Base-by-base conservation (phyloP, 1,284 basidiomycete genomes). In the Apiotrichum porosum region DNA sequence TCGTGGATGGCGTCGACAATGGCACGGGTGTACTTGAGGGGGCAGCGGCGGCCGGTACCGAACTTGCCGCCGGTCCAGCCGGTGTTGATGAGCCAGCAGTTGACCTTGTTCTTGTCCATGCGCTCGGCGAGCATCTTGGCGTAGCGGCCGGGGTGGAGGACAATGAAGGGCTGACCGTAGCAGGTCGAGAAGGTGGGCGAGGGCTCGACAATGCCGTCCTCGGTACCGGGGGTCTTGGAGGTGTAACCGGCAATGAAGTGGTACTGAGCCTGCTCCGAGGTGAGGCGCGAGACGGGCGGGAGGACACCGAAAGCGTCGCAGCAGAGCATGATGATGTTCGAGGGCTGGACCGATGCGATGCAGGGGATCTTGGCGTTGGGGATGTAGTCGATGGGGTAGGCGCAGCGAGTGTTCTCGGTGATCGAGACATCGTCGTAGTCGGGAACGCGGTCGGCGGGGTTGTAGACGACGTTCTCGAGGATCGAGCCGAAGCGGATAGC, bases 61-160 rank as follows among this genome's bases (percentile, higher is more conserved):
- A 84, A 98, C 76, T 91, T 92, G 73, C 94, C 94, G 54, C 88
- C 86, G 49, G 88, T 87, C 94, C 94, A 98, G 66, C 94, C 94
- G 18, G 94, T 97, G 85, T 98, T 97, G 82, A 98, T 89, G 68
- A 98, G 81, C 90, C 90, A 98, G 79, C 93, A 97, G 76, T 94
- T 77, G 68, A 92, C 92, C 56, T 90, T 83, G 78, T 88, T 80
- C 76, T 85, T 82, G 51, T 84, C 76, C 94, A 98, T 98, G 67
- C 88, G 84, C 69, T 91, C 85, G 9, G 94, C 91, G 61, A 99
- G 81, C 95, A 98, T 99, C 74, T 85, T 81, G 43, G 94, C 94
- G 76, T 99, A 99, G 58, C 90, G 85, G 44, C 85, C 83, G 44
- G 90, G 90, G 77, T 95, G 93, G 52, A 97, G 87, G 58, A 97